Evolutionary conservation across 331 rosid genomes (phyloP).

Genomic region (Quercus phellos): DNA sequence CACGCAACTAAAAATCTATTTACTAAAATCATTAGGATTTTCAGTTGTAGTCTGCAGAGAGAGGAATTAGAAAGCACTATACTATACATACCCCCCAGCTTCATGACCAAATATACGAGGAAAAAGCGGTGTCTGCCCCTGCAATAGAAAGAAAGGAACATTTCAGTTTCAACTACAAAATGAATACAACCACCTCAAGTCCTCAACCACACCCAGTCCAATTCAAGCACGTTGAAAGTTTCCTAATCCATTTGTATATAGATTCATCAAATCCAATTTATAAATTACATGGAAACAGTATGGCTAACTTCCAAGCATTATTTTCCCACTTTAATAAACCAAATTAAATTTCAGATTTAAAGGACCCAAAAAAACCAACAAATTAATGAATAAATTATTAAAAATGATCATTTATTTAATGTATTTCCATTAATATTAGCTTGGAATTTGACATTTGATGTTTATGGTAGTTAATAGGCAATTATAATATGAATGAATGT

Average conservation of each 20-base stretch:
- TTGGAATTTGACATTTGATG: no score
- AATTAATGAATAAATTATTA: no score
- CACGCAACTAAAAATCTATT: no score
- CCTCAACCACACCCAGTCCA: neutral
- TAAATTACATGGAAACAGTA: neutral
- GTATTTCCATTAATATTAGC: no score
- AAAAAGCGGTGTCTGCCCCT: conserved; percentile 76
- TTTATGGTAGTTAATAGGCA: no score
- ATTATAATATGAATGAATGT: no score
- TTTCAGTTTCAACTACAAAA: neutral
- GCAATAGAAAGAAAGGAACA: neutral
- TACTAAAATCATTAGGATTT: neutral
- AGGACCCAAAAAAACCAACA: no score
- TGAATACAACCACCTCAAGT: no score
- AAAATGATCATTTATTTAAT: no score
- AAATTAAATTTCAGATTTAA: neutral
- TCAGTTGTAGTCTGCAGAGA: neutral
- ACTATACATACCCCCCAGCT: conserved; percentile 69
- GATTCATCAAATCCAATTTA: no score
- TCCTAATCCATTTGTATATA: no score
- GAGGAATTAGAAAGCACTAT: neutral
- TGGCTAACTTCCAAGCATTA: neutral
- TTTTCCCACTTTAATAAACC: neutral
- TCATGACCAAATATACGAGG: conserved; percentile 90
- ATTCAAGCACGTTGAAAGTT: no score